Base-by-base conservation (phyloP, 2,329 filamentous ascomycete genomes). In the Alternaria atra region DNA sequence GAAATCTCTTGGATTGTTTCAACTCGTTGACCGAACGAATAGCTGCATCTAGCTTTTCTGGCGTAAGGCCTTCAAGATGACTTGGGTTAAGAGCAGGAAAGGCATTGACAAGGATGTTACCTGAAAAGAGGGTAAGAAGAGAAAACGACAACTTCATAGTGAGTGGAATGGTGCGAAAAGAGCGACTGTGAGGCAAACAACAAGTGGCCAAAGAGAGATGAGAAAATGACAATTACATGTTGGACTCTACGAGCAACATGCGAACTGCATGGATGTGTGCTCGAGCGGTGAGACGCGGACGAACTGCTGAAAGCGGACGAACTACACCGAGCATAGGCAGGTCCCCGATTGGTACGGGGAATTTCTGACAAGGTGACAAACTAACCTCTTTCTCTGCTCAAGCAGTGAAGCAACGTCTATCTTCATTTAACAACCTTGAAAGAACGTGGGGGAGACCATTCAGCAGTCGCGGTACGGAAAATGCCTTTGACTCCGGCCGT, bases 91-190 rank as follows among this genome's bases (percentile, higher is more conserved):
- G 37, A 25, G 68, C 29, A 23, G 69, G 69, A 43, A 71, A 69
- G 17, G 63, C 63, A 46, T 67, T 34, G 30, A 60, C 60, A n/a
- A 55, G 25, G 23, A 20, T 27, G 20, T 13, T 44, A 30, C 50
- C 51, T 8, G 56, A 63, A 25, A 54, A 63, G 10, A 72, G 53
- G 10, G 57, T 50, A 20, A 66, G 32, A 44, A 71, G 34, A 8
- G 55, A 43, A 42, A 52, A 44, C 12, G 53, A 60, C 17, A 66
- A 52, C 42, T 63, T 72, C 69, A 72, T 72, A 27, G 46, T 48
- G 59, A 54, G 44, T 27, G 55, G 35, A 35, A 46, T 23, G 35
- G 25, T 43, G n/a, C 35, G 34, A 43, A 46, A 32, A 58, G 32
- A 37, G 12, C 20, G 40, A 17, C 29, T 30, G 54, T 32, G 27